These are phyloP conservation scores for Moesziomyces parantarcticus DNA, from an alignment of 1,284 basidiomycete genomes.

Conservation along the genomic window DNA sequence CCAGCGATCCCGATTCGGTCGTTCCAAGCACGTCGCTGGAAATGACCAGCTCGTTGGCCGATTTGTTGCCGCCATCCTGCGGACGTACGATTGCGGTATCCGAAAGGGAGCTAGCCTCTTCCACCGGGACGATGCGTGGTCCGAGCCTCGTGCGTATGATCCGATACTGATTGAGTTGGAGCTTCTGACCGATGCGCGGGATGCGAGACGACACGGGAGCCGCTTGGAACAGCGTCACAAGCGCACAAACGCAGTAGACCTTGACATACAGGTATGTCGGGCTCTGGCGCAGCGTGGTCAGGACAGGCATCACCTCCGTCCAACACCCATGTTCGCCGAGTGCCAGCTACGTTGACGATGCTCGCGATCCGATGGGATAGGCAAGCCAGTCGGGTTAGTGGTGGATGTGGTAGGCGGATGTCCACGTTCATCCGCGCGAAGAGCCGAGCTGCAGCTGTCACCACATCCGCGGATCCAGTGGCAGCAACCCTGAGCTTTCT, in stretches of 20 bases:
- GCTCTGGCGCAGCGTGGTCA: conserved; percentile 52
- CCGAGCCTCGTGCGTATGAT: conserved; percentile 32
- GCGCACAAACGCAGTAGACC: conserved; percentile 59
- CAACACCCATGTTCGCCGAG: conserved; percentile 7
- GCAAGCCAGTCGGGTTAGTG: not conserved
- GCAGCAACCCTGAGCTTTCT: not conserved
- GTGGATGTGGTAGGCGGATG: not conserved
- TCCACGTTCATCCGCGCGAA: conserved; percentile 14
- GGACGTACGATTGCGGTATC: not conserved
- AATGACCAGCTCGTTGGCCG: conserved; percentile 31
- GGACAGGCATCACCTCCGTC: conserved; percentile 44
- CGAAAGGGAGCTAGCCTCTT: conserved; percentile 7
- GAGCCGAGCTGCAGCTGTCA: not conserved
- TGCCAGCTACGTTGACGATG: conserved; percentile 1
- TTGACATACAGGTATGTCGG: conserved; percentile 64
- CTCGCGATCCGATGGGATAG: not conserved
- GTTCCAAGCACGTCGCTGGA: conserved; percentile 42
- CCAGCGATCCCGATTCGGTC: conserved; percentile 14
- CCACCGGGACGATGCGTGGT: conserved; percentile 31
- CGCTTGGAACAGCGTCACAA: conserved; percentile 62
- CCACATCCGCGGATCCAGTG: conserved; percentile 7
- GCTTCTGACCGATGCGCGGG: conserved; percentile 28
- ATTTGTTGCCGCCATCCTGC: not conserved
- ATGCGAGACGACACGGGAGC: conserved; percentile 59
- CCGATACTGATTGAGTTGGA: conserved; percentile 35